Evolutionary conservation across 805 yeast species (phyloP).

Genomic region (Saturnispora bothae): DNA sequence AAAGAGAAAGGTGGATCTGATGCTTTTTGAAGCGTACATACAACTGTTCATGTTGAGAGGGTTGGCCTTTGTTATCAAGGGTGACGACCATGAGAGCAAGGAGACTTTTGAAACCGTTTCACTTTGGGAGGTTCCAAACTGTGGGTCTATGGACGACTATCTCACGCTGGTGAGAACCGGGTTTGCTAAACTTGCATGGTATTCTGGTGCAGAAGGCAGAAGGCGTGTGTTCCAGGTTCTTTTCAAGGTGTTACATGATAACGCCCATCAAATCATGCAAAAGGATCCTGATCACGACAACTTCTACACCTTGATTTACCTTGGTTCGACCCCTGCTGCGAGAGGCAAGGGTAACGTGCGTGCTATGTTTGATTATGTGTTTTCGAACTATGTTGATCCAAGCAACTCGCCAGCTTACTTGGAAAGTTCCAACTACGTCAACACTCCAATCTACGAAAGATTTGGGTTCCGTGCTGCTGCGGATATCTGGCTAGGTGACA

Average conservation of each 20-base stretch:
- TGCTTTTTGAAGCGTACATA: constrained; percentile 41
- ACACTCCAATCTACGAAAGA: constrained; percentile 42
- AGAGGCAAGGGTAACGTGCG: constrained; percentile 50
- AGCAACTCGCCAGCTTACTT: constrained; percentile 33
- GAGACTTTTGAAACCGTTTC: constrained; percentile 43
- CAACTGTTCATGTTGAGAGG: constrained; percentile 42
- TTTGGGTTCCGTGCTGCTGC: constrained; percentile 41
- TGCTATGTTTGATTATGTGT: constrained; percentile 39
- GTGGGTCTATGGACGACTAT: constrained; percentile 35
- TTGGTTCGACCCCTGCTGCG: constrained; percentile 31
- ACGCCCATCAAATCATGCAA: constrained; percentile 32
- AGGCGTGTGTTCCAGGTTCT: constrained; percentile 39
- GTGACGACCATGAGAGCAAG: constrained; percentile 24
- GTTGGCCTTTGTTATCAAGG: constrained; percentile 39
- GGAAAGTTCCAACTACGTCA: constrained; percentile 36
- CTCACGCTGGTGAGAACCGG: constrained; percentile 42
- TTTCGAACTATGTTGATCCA: constrained; percentile 34
- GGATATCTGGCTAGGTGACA: constrained; percentile 35
- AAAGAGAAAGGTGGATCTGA: constrained; percentile 27
- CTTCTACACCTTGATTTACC: constrained; percentile 25
- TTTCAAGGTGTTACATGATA: constrained; percentile 42
- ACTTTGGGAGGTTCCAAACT: constrained; percentile 40
- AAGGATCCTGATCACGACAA: constrained; percentile 28
- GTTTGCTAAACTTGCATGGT: constrained; percentile 40
- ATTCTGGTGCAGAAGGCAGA: constrained; percentile 38